These are phyloP conservation scores for Alternaria brassicae DNA, from an alignment of 2,329 filamentous ascomycete species.

Conservation along the genomic window DNA sequence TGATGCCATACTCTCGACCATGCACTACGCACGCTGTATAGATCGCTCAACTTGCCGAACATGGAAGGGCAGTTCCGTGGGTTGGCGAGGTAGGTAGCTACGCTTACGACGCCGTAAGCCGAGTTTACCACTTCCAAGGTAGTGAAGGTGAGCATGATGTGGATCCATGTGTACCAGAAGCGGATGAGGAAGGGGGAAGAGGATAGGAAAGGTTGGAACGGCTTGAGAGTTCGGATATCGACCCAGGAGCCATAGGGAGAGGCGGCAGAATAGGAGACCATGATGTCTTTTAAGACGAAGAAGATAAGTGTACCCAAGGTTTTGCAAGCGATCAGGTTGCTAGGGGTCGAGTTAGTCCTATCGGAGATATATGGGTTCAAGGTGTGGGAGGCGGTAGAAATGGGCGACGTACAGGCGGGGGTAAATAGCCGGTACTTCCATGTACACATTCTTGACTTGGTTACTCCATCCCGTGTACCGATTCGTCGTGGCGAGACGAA, in stretches of 20 bases:
- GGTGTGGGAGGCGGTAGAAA: not conserved
- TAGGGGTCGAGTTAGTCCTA: constrained; percentile 6
- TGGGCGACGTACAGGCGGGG: constrained; percentile 26
- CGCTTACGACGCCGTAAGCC: constrained; percentile 21
- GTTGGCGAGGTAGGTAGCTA: constrained; percentile 21
- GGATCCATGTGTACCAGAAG: constrained; percentile 26
- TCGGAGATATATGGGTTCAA: too few species aligned
- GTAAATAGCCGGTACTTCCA: constrained; percentile 27
- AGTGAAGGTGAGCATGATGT: constrained; percentile 29
- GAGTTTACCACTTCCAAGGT: constrained; percentile 25
- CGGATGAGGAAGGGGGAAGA: constrained; percentile 18
- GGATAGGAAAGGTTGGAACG: not conserved
- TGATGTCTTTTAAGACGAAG: constrained; percentile 20
- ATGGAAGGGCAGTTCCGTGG: constrained; percentile 38
- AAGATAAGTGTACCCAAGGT: constrained; percentile 17
- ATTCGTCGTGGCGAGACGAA: constrained; percentile 19
- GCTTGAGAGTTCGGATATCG: constrained; percentile 21
- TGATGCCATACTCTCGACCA: constrained; percentile 42
- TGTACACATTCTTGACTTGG: constrained; percentile 37
- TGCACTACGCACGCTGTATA: constrained; percentile 28
- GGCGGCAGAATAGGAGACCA: constrained; percentile 26
- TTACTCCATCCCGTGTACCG: constrained; percentile 38
- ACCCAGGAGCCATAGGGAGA: constrained; percentile 33
- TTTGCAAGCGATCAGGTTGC: constrained; percentile 34
- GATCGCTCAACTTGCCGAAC: constrained; percentile 28